Base-by-base conservation (phyloP, 805 yeast genomes). In the Saccharomycopsis sp. region DNA sequence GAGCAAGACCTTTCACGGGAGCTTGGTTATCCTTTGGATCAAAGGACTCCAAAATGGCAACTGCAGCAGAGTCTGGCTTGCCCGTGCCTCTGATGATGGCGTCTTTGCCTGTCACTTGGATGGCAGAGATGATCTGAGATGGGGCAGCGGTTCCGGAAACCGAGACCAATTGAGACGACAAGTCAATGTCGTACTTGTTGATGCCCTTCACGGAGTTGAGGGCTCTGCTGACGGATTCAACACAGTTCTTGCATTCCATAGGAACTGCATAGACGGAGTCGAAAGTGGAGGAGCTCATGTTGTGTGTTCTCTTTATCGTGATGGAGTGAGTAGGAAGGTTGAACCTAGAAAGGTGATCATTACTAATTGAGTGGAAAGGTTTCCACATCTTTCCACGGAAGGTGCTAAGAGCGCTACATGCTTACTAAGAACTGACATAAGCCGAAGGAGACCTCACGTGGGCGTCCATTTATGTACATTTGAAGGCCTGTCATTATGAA, bases 71-170 rank as follows among this genome's bases (percentile, higher is more conserved):
- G 57, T 88, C 80, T 13, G 94, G 80, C 43, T 66, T 69, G 3
- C 96, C 96, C 0, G 95, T 76, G 5, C 97, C 97, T 45, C 97
- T 68, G 18, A 89, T 80, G 49, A 89, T 84, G 3, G 95, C 95
- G 54, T 89, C 96, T 49, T 77, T 73, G 1, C 96, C 96, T 2
- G 79, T 76, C 2, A 54, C 54, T 57, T 81, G 88, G 42, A 89
- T 73, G 0, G 82, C 73, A 38, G 63, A 62, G 29, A 87, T 77
- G 29, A 88, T 72, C 10, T 58, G 60, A 1, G 94, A 82, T 1
- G 97, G 97, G 4, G 96, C 77, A 3, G 72, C 67, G 1, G 70
- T 56, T 3, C 95, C 94, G 2, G 75, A 38, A 3, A 88, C 80
- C 2, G 75, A 65, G 27, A 87, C 87, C 23, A 75, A 61, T 53